Base-by-base conservation (phyloP, 2,329 filamentous ascomycete genomes). In the Elsinoe australis region DNA sequence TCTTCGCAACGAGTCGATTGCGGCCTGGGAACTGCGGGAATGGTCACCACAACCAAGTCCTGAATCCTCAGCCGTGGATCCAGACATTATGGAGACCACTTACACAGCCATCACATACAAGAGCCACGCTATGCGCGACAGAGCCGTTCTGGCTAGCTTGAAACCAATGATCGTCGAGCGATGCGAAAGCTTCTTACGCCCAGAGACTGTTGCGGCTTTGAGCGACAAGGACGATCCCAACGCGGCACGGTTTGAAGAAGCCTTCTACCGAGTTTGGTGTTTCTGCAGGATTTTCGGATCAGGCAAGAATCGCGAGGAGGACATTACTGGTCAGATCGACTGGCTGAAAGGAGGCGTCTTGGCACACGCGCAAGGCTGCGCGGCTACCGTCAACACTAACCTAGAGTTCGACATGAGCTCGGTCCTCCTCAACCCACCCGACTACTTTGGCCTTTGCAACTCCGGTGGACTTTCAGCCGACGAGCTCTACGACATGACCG, bases 241-340 rank as follows among this genome's bases (percentile, higher is more conserved):
- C 6, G 69, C 73, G 1, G 65, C 67, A 32, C 72, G 77, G 49
- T 69, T 82, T 19, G 75, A 81, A 50, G 71, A 80, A 59, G 78
- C 79, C 0, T 71, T 82, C 39, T 82, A 78, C 76, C 73, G 79
- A 2, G 74, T 83, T 22, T 82, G 79, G 78, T 79, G 74, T 0
- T 83, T 82, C 61, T 82, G 78, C 61, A 72, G 71, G 47, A 73
- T 81, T 24, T 83, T 83, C 47, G 79, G 79, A 1, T 72, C 69
- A 42, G 70, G 70, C 0, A 80, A 78, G 54, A 70, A 70, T 3
- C 70, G 77, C 10, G 76, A 80, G 54, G 72, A 77, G 22, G 77
- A 82, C 51, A 66, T 80, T 26, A 66, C 72, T 28, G 76, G 72
- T 3, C 78, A 82, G 58, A 70, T 78, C 54, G 78, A 81, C 55